phyloP scores from a whole-genome alignment of 2,329 filamentous ascomycete genomes.

The Diplodia corticola region DNA sequence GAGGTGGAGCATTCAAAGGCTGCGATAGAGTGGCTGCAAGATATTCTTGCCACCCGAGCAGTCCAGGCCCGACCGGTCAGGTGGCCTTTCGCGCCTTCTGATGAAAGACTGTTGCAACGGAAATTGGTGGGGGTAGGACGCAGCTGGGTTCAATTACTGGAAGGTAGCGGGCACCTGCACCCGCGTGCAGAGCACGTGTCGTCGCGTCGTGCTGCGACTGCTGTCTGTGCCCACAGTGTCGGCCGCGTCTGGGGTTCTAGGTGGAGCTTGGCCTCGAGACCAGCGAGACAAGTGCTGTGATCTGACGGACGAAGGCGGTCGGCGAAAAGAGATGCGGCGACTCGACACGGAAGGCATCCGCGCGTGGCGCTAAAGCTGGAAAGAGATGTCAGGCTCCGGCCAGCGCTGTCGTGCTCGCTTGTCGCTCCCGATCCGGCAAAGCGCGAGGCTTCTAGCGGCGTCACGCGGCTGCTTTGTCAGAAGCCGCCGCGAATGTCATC shows the following conservation, averaged over 20 bases:
- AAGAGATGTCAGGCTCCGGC: neutral
- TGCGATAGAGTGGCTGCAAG: neutral
- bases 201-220: neutral
- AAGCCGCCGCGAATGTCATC: neutral
- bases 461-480: conserved; percentile 18
- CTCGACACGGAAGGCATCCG: neutral
- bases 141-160: neutral
- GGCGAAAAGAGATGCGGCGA: neutral
- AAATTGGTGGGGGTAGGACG: neutral
- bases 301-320: neutral
- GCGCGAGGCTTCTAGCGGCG: conserved; percentile 7
- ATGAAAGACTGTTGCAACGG: neutral
- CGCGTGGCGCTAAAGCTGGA: conserved; percentile 1
- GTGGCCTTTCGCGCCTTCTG: neutral
- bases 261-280: neutral
- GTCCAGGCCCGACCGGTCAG: neutral
- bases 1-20: too few species aligned
- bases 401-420: neutral
- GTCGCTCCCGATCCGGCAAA: neutral
- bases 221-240: neutral
- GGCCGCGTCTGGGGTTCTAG: neutral
- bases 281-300: neutral
- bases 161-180: neutral
- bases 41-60: neutral
- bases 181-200: neutral